Evolutionary conservation across 371 early-diverging fungal species (phyloP).

Genomic region (Rhizopus stolonifer): DNA sequence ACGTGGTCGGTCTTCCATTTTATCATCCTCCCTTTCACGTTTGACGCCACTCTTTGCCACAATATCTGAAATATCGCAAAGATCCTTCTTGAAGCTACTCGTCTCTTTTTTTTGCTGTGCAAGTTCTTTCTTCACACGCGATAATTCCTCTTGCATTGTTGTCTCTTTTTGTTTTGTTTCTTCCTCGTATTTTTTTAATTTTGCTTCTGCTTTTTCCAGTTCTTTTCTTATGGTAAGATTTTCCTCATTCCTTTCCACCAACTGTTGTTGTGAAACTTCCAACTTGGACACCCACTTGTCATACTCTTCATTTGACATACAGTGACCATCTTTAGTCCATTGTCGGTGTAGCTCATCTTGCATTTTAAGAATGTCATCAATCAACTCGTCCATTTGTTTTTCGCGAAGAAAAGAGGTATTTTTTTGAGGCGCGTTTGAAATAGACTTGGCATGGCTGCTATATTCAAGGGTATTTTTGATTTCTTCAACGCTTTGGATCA

Average conservation of each 20-base stretch:
- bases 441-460: conserved; percentile 92
- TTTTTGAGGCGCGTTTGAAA: conserved; percentile 89
- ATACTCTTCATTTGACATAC: conserved; percentile 62
- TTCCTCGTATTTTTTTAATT: neutral
- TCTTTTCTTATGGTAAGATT: neutral
- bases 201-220: neutral
- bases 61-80: too few species aligned
- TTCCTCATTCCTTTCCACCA: neutral
- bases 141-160: neutral
- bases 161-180: neutral
- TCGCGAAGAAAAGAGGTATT: conserved; percentile 83
- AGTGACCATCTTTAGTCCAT: conserved; percentile 77
- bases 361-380: conserved; percentile 71
- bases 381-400: conserved; percentile 82
- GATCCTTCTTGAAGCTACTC: neutral
- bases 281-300: conserved; percentile 36
- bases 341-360: conserved; percentile 46
- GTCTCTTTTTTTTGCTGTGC: neutral
- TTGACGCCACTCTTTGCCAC: too few species aligned
- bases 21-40: too few species aligned
- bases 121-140: neutral
- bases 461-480: conserved; percentile 93
- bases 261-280: conserved; percentile 56
- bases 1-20: too few species aligned
- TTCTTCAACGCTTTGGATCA: conserved; percentile 78